phyloP scores from a whole-genome alignment of 257 asterid genomes.

The Solanum piurae region DNA sequence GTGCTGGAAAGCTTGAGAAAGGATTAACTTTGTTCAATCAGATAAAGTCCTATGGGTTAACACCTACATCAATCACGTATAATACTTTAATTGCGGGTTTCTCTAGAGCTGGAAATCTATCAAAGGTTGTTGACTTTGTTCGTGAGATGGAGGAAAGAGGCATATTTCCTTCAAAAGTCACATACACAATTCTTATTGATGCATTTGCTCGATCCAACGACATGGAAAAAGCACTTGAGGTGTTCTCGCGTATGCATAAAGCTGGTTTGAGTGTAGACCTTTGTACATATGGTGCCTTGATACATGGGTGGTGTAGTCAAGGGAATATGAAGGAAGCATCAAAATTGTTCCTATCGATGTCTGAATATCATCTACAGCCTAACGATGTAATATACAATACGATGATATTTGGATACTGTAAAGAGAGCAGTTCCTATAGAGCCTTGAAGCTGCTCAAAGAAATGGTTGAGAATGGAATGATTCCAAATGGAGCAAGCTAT shows the following conservation, averaged over 20 bases:
- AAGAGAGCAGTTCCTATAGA: constrained; percentile 56
- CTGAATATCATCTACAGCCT: constrained; percentile 34
- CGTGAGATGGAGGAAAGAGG: constrained; percentile 72
- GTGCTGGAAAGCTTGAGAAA: constrained; percentile 33
- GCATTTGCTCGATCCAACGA: constrained; percentile 45
- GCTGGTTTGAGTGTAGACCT: constrained; percentile 38
- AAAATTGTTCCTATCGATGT: constrained; percentile 44
- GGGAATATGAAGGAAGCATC: constrained; percentile 74
- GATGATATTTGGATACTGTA: constrained; percentile 59
- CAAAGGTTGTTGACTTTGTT: constrained; percentile 30
- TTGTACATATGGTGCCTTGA: constrained; percentile 58
- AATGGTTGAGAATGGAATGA: constrained; percentile 50
- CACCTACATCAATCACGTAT: constrained; percentile 54
- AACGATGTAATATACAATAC: constrained; percentile 56
- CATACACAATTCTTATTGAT: constrained; percentile 62
- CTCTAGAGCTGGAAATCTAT: constrained; percentile 32
- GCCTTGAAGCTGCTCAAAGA: constrained; percentile 45
- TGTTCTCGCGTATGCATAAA: constrained; percentile 42
- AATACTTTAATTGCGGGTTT: constrained; percentile 48
- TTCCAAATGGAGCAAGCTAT: constrained; percentile 59
- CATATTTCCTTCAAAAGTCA: constrained; percentile 55
- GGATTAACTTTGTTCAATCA: constrained; percentile 39
- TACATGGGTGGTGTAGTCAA: constrained; percentile 59
- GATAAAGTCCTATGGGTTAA: constrained; percentile 38
- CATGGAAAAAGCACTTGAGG: constrained; percentile 57